Evolutionary conservation across 257 asterid species (phyloP), one percentile per base, ranked within the genome.

Genomic region (Gentiana straminea): DNA sequence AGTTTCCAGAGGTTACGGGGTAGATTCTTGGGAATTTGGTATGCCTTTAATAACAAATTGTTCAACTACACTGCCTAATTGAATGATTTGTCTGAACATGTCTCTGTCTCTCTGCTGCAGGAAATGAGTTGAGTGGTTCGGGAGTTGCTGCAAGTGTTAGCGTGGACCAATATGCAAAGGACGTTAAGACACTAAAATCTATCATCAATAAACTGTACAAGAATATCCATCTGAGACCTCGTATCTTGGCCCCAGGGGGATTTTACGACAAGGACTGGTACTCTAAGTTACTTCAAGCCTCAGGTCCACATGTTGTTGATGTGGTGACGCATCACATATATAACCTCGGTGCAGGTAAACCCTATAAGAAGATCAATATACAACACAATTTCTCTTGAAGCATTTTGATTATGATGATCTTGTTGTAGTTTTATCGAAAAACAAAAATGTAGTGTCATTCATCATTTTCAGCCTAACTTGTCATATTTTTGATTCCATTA

Each of bases 11-110:
- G 86, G 81, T 52, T 85, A 91, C 77, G 66, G 57, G 35, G 68
- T 91, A 11, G 79, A 82, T 64, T 83, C 95, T n/a, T 91, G 97
- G 98, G 98, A 92, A 81, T 78, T 83, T 54, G 98, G 98, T 91
- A 86, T 44, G 10, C 4, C 38, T 39, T 48, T 65, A 7, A 35
- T 50, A 39, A 32, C 33, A 50, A 41, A 49, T 60, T 32, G 56
- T 51, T 59, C 2, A 2, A 13, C 12, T 24, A 47, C 58, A 38
- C 52, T 37, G 58, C 24, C 68, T 49, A 49, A 54, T 50, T 32
- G 57, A 33, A 41, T 58, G 41, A 55, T 57, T 60, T 47, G 55
- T 51, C 44, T 77, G 58, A 33, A 15, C 51, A 57, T 58, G 33
- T 13, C 52, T 8, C 62, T 50, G 47, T 55, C 64, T 54, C 57